Evolutionary conservation across 257 asterid genomes (phyloP).

Genomic region (Ligustrum vulgare): DNA sequence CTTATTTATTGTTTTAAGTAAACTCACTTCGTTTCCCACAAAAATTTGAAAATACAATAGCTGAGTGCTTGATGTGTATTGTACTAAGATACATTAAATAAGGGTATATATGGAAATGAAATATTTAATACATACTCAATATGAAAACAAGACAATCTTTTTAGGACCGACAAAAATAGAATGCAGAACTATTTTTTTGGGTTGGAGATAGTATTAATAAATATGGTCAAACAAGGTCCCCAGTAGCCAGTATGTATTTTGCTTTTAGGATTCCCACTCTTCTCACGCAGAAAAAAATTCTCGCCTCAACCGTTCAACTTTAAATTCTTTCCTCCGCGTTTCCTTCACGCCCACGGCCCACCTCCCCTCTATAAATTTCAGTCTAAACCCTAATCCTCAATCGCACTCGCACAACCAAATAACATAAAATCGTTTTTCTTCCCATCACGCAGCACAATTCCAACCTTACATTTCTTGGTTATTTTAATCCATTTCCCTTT

Average conservation of each 20-base stretch:
- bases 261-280: not conserved
- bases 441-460: not conserved
- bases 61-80: no score
- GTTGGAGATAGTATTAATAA: no score
- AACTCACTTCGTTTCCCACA: no score
- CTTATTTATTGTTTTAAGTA: no score
- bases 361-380: not conserved
- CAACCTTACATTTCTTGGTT: not conserved
- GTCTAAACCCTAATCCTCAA: not conserved
- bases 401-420: not conserved
- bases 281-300: not conserved
- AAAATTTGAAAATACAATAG: no score
- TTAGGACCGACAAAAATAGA: no score
- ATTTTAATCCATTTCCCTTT: not conserved
- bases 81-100: no score
- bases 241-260: accelerated
- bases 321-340: not conserved
- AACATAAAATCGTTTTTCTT: not conserved
- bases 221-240: no score
- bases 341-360: not conserved
- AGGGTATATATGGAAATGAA: no score
- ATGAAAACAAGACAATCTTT: no score
- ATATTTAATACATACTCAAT: no score
- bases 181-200: no score
- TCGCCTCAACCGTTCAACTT: not conserved